phyloP scores from a whole-genome alignment of 192 early-diverging fungal species.

The Linnemannia schmuckeri region DNA sequence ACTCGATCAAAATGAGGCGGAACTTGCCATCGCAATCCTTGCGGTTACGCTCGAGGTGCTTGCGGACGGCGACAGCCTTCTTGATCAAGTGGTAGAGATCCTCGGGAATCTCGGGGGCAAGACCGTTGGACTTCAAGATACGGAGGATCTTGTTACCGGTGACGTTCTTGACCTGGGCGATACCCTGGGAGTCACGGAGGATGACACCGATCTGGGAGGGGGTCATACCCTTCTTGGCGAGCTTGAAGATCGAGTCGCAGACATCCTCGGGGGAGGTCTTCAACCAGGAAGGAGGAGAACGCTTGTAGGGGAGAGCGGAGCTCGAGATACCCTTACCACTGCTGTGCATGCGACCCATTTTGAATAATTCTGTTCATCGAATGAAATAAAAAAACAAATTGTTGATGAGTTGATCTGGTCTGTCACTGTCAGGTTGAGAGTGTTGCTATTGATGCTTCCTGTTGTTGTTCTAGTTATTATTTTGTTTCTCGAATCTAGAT shows the following conservation, averaged over 20 bases:
- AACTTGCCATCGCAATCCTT: slow-evolving; percentile 99
- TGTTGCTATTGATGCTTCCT: neutral
- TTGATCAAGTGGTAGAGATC: slow-evolving; percentile 99
- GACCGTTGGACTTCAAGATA: slow-evolving; percentile 97
- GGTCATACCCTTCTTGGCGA: slow-evolving; percentile 98
- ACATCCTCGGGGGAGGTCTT: slow-evolving; percentile 98
- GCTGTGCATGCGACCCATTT: slow-evolving; percentile 97
- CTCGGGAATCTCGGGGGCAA: slow-evolving; percentile 97
- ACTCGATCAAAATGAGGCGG: slow-evolving; percentile 98
- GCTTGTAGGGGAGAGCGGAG: slow-evolving; percentile 96
- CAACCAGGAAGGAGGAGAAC: slow-evolving; percentile 96
- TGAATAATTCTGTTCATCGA: slow-evolving; percentile 55
- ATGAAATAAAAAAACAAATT: slow-evolving; percentile 8
- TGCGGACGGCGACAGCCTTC: slow-evolving; percentile 99
- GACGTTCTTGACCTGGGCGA: slow-evolving; percentile 95
- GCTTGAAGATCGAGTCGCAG: slow-evolving; percentile 98
- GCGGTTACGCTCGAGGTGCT: slow-evolving; percentile 99
- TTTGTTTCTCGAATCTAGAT: neutral
- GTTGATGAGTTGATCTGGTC: neutral
- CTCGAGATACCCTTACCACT: slow-evolving; percentile 96
- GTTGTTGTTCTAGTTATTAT: neutral
- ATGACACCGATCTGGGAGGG: slow-evolving; percentile 99
- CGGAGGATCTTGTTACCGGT: slow-evolving; percentile 99
- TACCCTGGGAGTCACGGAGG: slow-evolving; percentile 97
- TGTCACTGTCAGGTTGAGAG: neutral